These are phyloP conservation scores for Euphorbia pulcherrima DNA, from an alignment of 345 rosid species.

Conservation along the genomic window DNA sequence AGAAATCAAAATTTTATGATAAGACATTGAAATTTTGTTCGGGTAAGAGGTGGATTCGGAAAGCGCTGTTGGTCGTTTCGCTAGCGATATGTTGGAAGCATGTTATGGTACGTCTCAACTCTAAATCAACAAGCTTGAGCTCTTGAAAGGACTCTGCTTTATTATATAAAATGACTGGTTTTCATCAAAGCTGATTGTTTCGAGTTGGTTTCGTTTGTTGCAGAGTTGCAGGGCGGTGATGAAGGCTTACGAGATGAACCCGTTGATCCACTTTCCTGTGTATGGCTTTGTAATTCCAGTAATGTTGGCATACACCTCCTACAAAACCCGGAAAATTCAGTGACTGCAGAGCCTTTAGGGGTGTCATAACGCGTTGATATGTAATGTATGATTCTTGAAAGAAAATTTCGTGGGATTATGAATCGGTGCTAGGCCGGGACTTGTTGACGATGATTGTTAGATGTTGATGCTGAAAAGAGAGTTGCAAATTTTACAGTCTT, in stretches of 20 bases:
- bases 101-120: conserved; percentile 47
- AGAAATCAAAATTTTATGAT: conserved; percentile 28
- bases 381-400: background rate
- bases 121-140: background rate
- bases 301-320: conserved; percentile 45
- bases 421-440: no score
- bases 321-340: conserved; percentile 42
- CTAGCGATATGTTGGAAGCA: conserved; percentile 72
- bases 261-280: conserved; percentile 61
- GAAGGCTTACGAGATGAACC: conserved; percentile 92
- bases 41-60: conserved; percentile 46
- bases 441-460: no score
- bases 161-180: background rate
- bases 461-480: background rate
- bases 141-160: no score
- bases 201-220: conserved; percentile 8
- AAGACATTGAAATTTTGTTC: conserved; percentile 27
- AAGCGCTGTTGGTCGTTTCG: conserved; percentile 51
- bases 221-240: conserved; percentile 72
- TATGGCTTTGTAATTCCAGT: conserved; percentile 64
- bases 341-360: background rate
- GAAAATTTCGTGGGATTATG: background rate
- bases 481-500: background rate
- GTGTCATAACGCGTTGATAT: background rate
- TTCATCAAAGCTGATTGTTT: background rate